Base-by-base conservation (phyloP, 192 early-diverging fungal species). In the Lobosporangium transversale region DNA sequence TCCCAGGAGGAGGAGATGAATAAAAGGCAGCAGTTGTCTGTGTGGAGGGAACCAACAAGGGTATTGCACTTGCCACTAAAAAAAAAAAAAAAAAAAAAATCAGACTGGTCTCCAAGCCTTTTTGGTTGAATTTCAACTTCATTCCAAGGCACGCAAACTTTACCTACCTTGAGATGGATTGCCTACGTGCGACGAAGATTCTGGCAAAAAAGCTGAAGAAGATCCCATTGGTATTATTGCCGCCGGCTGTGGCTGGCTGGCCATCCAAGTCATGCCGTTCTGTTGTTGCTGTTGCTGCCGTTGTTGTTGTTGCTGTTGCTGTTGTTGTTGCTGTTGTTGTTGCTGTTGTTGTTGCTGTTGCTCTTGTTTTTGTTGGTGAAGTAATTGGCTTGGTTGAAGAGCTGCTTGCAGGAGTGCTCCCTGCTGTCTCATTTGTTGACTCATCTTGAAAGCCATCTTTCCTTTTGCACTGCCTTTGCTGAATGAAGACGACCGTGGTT, bases 261-360 rank as follows among this genome's bases (percentile, higher is more conserved):
- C 37, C 8, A 14, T 40, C 37, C 37, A 40, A 7, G 37, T 7
- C 8, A 40, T 14, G 37, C 37, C 14, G 14, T 40, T 14, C 37
- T 40, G 37, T 10, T 7, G 37, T 7, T 40, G 37, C 37, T n/a
- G n/a, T 24, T 48, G 55, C n/a, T 50, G 54, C 30, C 58, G 48
- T 18, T 51, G 31, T n/a, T 51, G 48, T 26, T 68, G 55, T 33
- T 58, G 66, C 20, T 66, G 32, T 45, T 43, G 52, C 18, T 42
- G 36, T 40, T 36, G 50, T 36, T 63, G 61, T 0, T 52, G 47
- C 36, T 50, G 29, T 24, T 48, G 55, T 24, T 50, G 54, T 36
- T 67, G 48, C 24, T 51, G 31, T n/a, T 51, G 48, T 26, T 68
- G 55, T 33, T 58, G 66, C 20, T 66, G 32, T 45, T 43, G 52